Evolutionary conservation across 768 basidiomycete species (phyloP).

Genomic region (Mrakia frigida): DNA sequence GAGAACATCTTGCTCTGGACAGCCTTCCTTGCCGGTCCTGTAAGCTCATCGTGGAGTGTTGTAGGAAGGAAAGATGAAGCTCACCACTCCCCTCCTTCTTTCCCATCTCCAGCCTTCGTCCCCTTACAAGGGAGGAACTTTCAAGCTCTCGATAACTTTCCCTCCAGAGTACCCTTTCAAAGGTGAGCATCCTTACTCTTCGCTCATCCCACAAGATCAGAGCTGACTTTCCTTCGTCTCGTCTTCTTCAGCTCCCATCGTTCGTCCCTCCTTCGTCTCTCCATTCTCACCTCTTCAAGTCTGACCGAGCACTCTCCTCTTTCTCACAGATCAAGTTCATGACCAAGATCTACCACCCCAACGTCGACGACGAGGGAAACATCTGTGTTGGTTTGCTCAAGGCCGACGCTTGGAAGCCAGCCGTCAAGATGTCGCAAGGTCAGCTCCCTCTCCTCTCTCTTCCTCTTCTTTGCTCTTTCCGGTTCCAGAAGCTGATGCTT

Average conservation of each 20-base stretch:
- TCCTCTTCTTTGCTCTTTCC: no score
- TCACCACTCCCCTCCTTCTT: neutral
- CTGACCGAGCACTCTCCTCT: neutral
- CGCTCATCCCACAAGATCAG: neutral
- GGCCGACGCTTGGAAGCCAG: slow-evolving; percentile 46
- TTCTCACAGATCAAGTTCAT: slow-evolving; percentile 41
- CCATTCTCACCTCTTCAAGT: neutral
- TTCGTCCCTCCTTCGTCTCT: neutral
- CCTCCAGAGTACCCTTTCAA: slow-evolving; percentile 44
- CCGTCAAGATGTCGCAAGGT: slow-evolving; percentile 44
- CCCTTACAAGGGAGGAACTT: slow-evolving; percentile 44
- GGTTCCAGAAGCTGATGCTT: neutral
- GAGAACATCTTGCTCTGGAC: slow-evolving; percentile 41
- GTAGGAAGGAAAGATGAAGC: neutral
- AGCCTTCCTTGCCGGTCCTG: slow-evolving; percentile 42
- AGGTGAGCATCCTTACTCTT: slow-evolving; percentile 3
- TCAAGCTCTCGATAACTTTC: slow-evolving; percentile 42
- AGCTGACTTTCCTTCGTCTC: slow-evolving; percentile 33
- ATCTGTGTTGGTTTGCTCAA: slow-evolving; percentile 46
- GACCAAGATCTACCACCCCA: slow-evolving; percentile 45
- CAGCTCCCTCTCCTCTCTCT: slow-evolving; percentile 7
- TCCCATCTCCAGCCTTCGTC: slow-evolving; percentile 19
- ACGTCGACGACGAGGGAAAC: slow-evolving; percentile 46
- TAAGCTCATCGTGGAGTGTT: slow-evolving; percentile 33
- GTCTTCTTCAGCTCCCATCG: slow-evolving; percentile 15